Evolutionary conservation across 306 rosid genomes (phyloP).

Genomic region (Inga oerstediana): DNA sequence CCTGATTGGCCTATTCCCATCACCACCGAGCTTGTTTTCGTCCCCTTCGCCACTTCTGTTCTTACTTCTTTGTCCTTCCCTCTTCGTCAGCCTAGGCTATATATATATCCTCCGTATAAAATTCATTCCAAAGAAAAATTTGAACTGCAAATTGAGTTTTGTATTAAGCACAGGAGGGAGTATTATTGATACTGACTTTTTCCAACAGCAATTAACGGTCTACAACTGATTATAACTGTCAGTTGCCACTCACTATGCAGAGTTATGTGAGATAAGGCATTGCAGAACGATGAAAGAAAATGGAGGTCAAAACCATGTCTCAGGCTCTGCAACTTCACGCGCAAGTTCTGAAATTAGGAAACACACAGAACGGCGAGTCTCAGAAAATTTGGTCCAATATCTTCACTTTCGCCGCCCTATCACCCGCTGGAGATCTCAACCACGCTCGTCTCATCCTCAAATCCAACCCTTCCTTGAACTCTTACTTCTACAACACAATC

Average conservation of each 20-base stretch:
- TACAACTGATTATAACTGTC: neutral
- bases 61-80: neutral
- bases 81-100: neutral
- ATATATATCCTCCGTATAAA: too few relatives aligned
- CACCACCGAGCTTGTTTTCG: too few relatives aligned
- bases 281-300: neutral
- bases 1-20: too few relatives aligned
- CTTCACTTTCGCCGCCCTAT: conserved; percentile 61
- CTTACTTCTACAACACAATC: conserved; percentile 60
- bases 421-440: conserved; percentile 54
- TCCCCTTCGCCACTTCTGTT: neutral
- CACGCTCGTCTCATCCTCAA: conserved; percentile 54
- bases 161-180: too few relatives aligned
- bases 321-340: conserved; percentile 65
- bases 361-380: neutral
- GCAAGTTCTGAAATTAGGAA: conserved; percentile 46
- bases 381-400: conserved; percentile 42
- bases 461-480: conserved; percentile 41
- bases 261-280: neutral
- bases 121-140: too few relatives aligned
- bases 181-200: neutral
- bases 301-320: conserved; percentile 55
- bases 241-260: neutral
- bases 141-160: too few relatives aligned
- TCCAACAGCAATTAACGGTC: neutral